A percentile compares a stretch with the other conserved stretches of the same genome.
These are phyloP conservation scores for Cytospora piceae DNA, from an alignment of 2,329 filamentous ascomycete genomes.

Conservation along the genomic window DNA sequence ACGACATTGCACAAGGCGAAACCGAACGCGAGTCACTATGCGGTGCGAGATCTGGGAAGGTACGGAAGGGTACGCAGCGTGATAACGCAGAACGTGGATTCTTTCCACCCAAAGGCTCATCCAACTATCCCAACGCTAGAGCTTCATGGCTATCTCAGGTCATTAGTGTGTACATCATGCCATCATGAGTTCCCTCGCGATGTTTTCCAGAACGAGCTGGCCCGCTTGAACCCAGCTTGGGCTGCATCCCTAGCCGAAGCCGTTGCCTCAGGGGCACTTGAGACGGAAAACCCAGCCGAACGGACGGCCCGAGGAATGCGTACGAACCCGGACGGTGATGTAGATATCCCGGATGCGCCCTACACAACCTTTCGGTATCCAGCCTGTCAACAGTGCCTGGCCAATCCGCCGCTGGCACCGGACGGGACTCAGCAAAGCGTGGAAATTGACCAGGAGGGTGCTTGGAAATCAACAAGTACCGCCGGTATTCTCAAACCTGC, in stretches of 20 bases:
- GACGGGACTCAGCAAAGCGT: slow-evolving; percentile 63
- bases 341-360: slow-evolving; percentile 83
- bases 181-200: slow-evolving; percentile 70
- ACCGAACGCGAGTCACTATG: slow-evolving; percentile 80
- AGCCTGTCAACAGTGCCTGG: slow-evolving; percentile 79
- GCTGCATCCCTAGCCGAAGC: slow-evolving; percentile 73
- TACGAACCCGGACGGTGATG: slow-evolving; percentile 92
- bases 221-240: slow-evolving; percentile 85
- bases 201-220: slow-evolving; percentile 75
- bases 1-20: slow-evolving; percentile 75
- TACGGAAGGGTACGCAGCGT: slow-evolving; percentile 76
- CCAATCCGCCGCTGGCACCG: slow-evolving; percentile 58
- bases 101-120: slow-evolving; percentile 82
- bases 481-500: slow-evolving; percentile 89
- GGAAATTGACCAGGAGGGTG: slow-evolving; percentile 77
- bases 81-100: slow-evolving; percentile 97
- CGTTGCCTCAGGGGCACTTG: slow-evolving; percentile 72
- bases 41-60: slow-evolving; percentile 71
- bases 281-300: slow-evolving; percentile 75
- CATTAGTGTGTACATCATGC: slow-evolving; percentile 81
- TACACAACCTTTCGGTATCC: slow-evolving; percentile 93
- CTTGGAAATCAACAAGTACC: slow-evolving; percentile 67
- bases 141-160: slow-evolving; percentile 87
- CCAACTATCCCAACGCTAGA: slow-evolving; percentile 76
- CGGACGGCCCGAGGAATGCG: slow-evolving; percentile 71